Evolutionary conservation across 495 filamentous ascomycete genomes (phyloP).

Genomic region (Trichocladium antarcticum): DNA sequence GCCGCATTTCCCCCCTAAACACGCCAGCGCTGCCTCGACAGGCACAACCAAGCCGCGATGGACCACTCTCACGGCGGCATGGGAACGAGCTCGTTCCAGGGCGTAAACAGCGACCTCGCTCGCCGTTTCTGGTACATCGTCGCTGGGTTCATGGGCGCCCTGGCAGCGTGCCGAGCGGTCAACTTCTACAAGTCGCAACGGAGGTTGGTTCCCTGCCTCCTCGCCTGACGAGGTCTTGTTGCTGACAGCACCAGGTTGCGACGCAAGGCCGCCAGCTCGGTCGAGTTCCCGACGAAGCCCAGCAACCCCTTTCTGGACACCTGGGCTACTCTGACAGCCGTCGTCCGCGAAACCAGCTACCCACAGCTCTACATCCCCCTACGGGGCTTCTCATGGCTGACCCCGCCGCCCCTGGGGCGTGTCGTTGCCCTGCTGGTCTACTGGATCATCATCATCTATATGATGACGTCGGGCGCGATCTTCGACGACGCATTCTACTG

Average conservation of each 20-base stretch:
- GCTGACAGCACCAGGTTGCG: constrained; percentile 27
- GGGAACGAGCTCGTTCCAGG: constrained; percentile 25
- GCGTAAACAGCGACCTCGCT: constrained; percentile 33
- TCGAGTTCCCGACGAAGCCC: constrained; percentile 52
- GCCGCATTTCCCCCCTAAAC: no score
- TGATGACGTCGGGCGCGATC: constrained; percentile 42
- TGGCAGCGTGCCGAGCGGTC: constrained; percentile 28
- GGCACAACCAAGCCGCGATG: constrained; percentile 25
- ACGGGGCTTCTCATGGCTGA: constrained; percentile 37
- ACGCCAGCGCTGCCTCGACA: no score
- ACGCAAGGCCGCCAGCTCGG: constrained; percentile 26
- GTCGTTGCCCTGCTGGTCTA: constrained; percentile 44
- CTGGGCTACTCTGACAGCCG: constrained; percentile 59
- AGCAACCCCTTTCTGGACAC: constrained; percentile 41
- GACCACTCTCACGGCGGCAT: constrained; percentile 20
- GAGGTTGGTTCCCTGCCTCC: constrained; percentile 20
- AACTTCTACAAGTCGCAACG: constrained; percentile 27
- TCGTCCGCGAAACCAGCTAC: constrained; percentile 55
- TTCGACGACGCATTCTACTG: constrained; percentile 38
- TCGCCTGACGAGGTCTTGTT: not conserved
- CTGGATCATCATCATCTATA: constrained; percentile 46
- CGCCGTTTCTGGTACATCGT: constrained; percentile 43
- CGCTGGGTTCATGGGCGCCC: constrained; percentile 29
- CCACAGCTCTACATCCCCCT: constrained; percentile 48
- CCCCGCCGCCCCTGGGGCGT: constrained; percentile 47